phyloP scores from a whole-genome alignment of 2,329 filamentous ascomycete species.

The Talaromyces atroroseus region DNA sequence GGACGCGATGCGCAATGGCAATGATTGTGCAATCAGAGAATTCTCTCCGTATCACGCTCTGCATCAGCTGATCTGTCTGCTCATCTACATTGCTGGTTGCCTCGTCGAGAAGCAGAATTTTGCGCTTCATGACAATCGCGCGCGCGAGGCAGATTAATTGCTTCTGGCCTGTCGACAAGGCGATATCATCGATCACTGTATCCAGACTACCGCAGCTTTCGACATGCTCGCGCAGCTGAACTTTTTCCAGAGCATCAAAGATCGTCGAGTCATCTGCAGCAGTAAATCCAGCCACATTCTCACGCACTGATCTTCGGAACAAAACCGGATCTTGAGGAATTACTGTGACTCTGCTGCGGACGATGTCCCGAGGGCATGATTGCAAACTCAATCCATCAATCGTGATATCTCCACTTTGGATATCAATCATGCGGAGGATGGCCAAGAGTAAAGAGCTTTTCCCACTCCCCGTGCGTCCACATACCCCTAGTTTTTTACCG shows the following conservation, averaged over 20 bases:
- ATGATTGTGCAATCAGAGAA: conserved; percentile 56
- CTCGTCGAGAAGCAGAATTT: conserved; percentile 43
- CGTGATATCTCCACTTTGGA: conserved; percentile 32
- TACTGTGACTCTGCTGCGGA: conserved; percentile 37
- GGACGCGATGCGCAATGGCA: conserved; percentile 51
- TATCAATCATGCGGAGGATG: conserved; percentile 39
- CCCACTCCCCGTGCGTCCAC: conserved; percentile 29
- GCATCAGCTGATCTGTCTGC: conserved; percentile 53
- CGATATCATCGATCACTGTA: conserved; percentile 42
- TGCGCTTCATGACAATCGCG: conserved; percentile 48
- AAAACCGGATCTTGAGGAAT: conserved; percentile 42
- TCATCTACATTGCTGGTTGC: conserved; percentile 46
- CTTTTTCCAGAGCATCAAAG: conserved; percentile 2
- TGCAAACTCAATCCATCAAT: conserved; percentile 31
- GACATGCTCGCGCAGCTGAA: background rate
- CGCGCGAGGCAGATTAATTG: conserved; percentile 60
- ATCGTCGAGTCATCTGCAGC: background rate
- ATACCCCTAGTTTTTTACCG: conserved; percentile 37
- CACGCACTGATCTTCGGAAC: conserved; percentile 28
- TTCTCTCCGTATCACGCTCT: conserved; percentile 49
- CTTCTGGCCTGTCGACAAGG: conserved; percentile 54
- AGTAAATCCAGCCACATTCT: conserved; percentile 34
- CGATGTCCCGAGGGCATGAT: conserved; percentile 25
- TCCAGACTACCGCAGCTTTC: conserved; percentile 14
- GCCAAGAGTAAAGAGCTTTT: conserved; percentile 39